Base-by-base conservation (phyloP, 2,329 filamentous ascomycete genomes). In the Xylariaceae sp. region DNA sequence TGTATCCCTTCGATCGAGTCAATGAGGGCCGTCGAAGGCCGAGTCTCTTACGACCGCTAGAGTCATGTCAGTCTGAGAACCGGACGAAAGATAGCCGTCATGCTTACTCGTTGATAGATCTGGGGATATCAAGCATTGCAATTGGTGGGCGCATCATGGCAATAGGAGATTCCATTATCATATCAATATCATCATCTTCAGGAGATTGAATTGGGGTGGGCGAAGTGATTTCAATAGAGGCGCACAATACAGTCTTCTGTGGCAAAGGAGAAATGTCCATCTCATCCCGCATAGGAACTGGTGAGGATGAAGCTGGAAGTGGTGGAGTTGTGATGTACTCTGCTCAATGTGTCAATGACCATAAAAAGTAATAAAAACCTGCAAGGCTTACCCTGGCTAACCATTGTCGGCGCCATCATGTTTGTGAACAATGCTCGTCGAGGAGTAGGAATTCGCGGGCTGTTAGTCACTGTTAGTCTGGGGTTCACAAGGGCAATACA, bases 231-330 rank as follows among this genome's bases (percentile, higher is more conserved):
- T 85, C 82, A 52, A 87, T 73, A 55, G 85, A 76, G 22, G 75
- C 66, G 68, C 75, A 68, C 60, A 82, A 90, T 11, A 86, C 77
- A 22, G 78, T 73, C 73, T 95, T 96, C 73, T 95, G 89, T 49
- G 90, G 91, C 33, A 97, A 71, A 32, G 93, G 92, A 36, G 92
- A 96, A 66, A 96, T 83, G 62, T 97, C 91, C 89, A 97, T 95
- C 45, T 82, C 75, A 65, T 95, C 90, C 49, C 80, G 77, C 44
- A 75, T 68, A 27, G 78, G 77, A 44, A 80, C 81, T 6, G 91
- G 90, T 36, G 92, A 95, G 6, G 91, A 96, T 2, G 88, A 86
- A 3, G 70, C 48, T 19, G 82, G 83, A 42, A 95, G 74, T 35
- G 89, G 88, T 48, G 93, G 90, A 29, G 91, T 95, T 27, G 86